Evolutionary conservation across 495 filamentous ascomycete genomes (phyloP).

Genomic region (Halenospora varia): DNA sequence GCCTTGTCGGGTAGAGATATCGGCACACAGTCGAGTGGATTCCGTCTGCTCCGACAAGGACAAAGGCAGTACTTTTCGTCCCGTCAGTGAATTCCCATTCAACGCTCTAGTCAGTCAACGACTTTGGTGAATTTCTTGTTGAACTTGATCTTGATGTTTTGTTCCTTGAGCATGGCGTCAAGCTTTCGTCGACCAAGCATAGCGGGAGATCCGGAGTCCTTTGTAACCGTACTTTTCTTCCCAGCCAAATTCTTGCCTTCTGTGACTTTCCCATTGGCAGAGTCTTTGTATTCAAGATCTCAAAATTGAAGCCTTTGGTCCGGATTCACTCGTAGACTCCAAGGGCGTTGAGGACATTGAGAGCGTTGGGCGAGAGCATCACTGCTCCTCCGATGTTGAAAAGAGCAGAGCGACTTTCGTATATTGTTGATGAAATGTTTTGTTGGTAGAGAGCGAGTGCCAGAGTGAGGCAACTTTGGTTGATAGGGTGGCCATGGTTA

Average conservation of each 20-base stretch:
- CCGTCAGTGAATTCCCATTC: slow-evolving; percentile 32
- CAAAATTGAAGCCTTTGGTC: slow-evolving; percentile 15
- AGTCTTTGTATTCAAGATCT: slow-evolving; percentile 14
- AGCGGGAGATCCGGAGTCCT: slow-evolving; percentile 13
- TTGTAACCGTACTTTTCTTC: slow-evolving; percentile 14
- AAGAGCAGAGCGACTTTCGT: slow-evolving; percentile 33
- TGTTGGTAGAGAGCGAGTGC: slow-evolving; percentile 32
- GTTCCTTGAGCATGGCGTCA: slow-evolving; percentile 9
- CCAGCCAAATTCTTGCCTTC: slow-evolving; percentile 7
- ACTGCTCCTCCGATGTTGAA: slow-evolving; percentile 42
- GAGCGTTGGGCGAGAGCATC: slow-evolving; percentile 47
- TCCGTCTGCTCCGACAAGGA: slow-evolving; percentile 62
- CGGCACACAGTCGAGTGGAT: slow-evolving; percentile 45
- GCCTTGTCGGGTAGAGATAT: slow-evolving; percentile 16
- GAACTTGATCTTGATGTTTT: slow-evolving; percentile 4
- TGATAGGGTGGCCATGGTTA: too few relatives aligned
- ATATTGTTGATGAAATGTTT: slow-evolving; percentile 38
- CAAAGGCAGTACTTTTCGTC: slow-evolving; percentile 37
- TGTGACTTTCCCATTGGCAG: slow-evolving; percentile 1
- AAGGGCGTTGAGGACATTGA: slow-evolving; percentile 39
- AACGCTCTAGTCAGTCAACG: slow-evolving; percentile 8
- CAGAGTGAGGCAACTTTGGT: slow-evolving; percentile 29
- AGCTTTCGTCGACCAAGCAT: slow-evolving; percentile 8
- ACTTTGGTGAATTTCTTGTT: slow-evolving; percentile 12
- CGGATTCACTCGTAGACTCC: slow-evolving; percentile 31